phyloP scores from a whole-genome alignment of 2,329 filamentous ascomycete species.

The Aureobasidium namibiae region DNA sequence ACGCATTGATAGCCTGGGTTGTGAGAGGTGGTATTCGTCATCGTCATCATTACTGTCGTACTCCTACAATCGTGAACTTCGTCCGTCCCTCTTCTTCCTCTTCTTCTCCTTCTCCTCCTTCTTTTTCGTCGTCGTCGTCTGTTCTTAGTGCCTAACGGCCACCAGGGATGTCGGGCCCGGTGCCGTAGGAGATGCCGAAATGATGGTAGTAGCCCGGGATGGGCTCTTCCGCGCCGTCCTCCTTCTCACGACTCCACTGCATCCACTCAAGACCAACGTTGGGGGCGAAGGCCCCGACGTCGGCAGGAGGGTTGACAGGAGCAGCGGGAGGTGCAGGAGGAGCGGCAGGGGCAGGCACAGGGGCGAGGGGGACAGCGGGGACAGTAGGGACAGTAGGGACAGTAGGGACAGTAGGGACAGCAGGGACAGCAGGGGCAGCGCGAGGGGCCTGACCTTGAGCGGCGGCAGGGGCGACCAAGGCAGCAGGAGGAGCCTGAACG shows the following conservation, averaged over 20 bases:
- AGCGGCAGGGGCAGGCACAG: background rate
- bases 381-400: background rate
- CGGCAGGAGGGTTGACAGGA: background rate
- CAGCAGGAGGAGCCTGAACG: background rate
- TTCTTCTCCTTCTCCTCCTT: no score
- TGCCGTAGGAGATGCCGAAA: background rate
- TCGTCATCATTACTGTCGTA: background rate
- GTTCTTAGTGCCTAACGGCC: background rate
- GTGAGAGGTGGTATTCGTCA: background rate
- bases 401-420: no score
- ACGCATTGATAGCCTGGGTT: background rate
- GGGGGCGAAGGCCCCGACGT: background rate
- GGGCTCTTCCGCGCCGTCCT: background rate
- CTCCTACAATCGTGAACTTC: background rate
- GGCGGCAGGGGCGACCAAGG: background rate
- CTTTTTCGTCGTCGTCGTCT: background rate
- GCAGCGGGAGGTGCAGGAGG: background rate
- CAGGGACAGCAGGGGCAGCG: no score
- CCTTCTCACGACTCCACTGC: no score
- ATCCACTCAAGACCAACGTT: background rate
- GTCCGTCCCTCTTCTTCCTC: background rate
- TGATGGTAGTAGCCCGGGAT: background rate
- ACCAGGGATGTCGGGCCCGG: background rate
- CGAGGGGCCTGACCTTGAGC: background rate
- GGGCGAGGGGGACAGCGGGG: background rate